Percentiles rank a stretch among this genome's conserved stretches.
Conservation (phyloP, 108 stramenopile genomes). For the Bacterosira constricta region DNA sequence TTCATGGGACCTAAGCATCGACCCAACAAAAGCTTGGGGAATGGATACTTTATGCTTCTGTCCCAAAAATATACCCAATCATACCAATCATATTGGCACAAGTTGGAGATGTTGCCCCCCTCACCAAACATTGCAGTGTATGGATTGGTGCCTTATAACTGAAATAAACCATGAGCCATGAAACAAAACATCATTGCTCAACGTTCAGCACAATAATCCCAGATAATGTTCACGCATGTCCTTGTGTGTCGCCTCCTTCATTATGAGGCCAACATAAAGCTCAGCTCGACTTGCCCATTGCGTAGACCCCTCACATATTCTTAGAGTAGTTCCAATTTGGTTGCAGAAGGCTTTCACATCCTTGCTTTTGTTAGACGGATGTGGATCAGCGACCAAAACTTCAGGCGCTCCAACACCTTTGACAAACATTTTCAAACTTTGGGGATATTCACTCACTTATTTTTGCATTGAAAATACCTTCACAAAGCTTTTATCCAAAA, state of each 20-base stretch:
- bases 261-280: conserved; percentile 33
- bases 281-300: conserved; percentile 38
- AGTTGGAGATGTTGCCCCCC: no score
- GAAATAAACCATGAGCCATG: no score
- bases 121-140: no score
- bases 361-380: conserved; percentile 4
- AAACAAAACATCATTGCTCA: no score
- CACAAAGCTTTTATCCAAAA: background rate
- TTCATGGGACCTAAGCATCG: conserved; percentile 41
- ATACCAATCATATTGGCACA: conserved; percentile 35
- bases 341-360: conserved; percentile 1
- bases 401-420: background rate
- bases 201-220: conserved; percentile 48
- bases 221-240: conserved; percentile 17
- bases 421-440: background rate
- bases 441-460: background rate
- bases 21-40: conserved; percentile 7
- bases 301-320: conserved; percentile 12
- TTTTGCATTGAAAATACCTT: background rate
- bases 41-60: background rate
- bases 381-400: background rate
- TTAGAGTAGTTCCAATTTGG: conserved; percentile 20
- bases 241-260: no score
- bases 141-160: no score
- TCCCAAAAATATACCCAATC: conserved; percentile 32